Conservation (phyloP, 495 filamentous ascomycete genomes). For the Aspergillus incahuasiensis region DNA sequence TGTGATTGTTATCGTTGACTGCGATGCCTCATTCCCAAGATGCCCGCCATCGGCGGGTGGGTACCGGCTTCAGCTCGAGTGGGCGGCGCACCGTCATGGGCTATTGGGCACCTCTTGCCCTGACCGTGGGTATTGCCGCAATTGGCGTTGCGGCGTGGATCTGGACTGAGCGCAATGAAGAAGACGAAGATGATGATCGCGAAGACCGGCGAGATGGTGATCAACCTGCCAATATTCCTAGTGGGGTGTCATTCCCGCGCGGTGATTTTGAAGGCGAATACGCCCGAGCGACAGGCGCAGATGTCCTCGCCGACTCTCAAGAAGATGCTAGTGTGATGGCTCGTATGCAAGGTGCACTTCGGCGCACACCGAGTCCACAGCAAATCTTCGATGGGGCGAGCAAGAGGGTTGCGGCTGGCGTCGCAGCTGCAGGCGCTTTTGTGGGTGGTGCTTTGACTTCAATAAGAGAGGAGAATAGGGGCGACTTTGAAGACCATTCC, state of each 20-base stretch:
- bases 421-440: constrained; percentile 78
- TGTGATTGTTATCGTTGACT: constrained; percentile 26
- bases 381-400: constrained; percentile 78
- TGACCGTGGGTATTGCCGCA: constrained; percentile 82
- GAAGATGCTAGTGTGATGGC: constrained; percentile 64
- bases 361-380: constrained; percentile 83
- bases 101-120: constrained; percentile 79
- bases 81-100: constrained; percentile 63
- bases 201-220: constrained; percentile 45
- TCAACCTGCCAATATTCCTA: constrained; percentile 30
- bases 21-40: constrained; percentile 78
- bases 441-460: constrained; percentile 75
- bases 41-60: constrained; percentile 49
- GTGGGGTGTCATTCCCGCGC: constrained; percentile 25
- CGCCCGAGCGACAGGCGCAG: constrained; percentile 27
- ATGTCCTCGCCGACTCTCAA: constrained; percentile 30
- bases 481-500: constrained; percentile 74
- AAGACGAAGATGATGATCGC: constrained; percentile 58
- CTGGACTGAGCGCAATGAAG: constrained; percentile 80
- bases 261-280: constrained; percentile 29
- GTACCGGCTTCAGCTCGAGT: constrained; percentile 48
- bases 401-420: constrained; percentile 68
- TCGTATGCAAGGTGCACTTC: constrained; percentile 76
- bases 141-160: constrained; percentile 84
- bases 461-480: constrained; percentile 78